Conservation (phyloP, 2,329 filamentous ascomycete species). For the Phoma sp. region DNA sequence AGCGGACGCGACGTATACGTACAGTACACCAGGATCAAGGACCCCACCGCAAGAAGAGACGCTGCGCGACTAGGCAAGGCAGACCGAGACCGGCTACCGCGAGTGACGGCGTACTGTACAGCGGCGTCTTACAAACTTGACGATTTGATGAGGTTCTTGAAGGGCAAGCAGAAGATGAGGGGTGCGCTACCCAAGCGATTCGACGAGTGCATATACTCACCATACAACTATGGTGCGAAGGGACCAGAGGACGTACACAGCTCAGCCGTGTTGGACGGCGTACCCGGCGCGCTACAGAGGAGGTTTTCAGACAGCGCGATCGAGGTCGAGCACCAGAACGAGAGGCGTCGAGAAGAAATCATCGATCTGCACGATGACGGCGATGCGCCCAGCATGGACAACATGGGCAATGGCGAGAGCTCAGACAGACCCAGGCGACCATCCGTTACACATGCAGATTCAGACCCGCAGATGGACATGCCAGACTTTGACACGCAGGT, state of each 20-base stretch:
- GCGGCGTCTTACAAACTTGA: slow-evolving; percentile 92
- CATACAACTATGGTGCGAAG: slow-evolving; percentile 76
- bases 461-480: slow-evolving; percentile 48
- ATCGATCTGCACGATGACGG: slow-evolving; percentile 63
- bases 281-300: slow-evolving; percentile 57
- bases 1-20: slow-evolving; percentile 95
- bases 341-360: slow-evolving; percentile 65
- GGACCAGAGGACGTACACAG: slow-evolving; percentile 45
- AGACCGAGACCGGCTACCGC: slow-evolving; percentile 81
- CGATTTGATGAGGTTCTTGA: slow-evolving; percentile 85
- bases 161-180: slow-evolving; percentile 77
- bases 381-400: slow-evolving; percentile 33
- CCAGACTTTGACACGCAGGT: slow-evolving; percentile 85
- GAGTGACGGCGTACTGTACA: slow-evolving; percentile 96
- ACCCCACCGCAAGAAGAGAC: slow-evolving; percentile 89
- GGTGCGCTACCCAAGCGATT: slow-evolving; percentile 89
- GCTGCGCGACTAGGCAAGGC: slow-evolving; percentile 92
- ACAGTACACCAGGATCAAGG: slow-evolving; percentile 97
- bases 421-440: slow-evolving; percentile 33
- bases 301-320: slow-evolving; percentile 76
- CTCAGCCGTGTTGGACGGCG: slow-evolving; percentile 38
- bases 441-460: slow-evolving; percentile 36
- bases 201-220: slow-evolving; percentile 97
- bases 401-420: slow-evolving; percentile 34
- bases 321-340: slow-evolving; percentile 66